A percentile compares a stretch with the other conserved stretches of the same genome.
Conservation (phyloP, 805 yeast species). For the Saccharomycopsis olivae region DNA sequence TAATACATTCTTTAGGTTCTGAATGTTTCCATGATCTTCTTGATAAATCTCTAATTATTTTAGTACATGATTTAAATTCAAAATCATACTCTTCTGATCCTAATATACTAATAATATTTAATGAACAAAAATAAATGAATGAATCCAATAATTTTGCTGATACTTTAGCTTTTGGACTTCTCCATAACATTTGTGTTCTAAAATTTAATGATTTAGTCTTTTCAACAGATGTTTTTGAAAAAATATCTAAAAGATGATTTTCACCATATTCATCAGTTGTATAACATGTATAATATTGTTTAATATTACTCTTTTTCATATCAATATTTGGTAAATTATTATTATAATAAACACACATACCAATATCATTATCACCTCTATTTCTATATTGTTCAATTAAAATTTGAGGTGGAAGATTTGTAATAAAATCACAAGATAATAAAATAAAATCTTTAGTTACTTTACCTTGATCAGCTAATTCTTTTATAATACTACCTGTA, state of each 20-base stretch:
- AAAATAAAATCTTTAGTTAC: conserved; percentile 53
- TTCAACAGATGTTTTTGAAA: conserved; percentile 58
- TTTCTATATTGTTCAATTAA: conserved; percentile 76
- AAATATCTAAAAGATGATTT: conserved; percentile 52
- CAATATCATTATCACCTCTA: conserved; percentile 54
- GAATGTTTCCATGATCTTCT: conserved; percentile 88
- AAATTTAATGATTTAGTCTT: conserved; percentile 61
- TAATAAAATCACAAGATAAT: conserved; percentile 88
- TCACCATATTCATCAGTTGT: conserved; percentile 34
- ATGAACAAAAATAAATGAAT: conserved; percentile 55
- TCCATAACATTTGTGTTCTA: conserved; percentile 85
- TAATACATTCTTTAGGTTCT: conserved; percentile 44
- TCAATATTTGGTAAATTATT: conserved; percentile 71
- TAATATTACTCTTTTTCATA: conserved; percentile 40
- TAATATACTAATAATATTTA: conserved; percentile 42
- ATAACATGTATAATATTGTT: conserved; percentile 58
- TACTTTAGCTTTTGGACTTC: conserved; percentile 66
- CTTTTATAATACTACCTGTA: conserved; percentile 55
- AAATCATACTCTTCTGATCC: conserved; percentile 23
- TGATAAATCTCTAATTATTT: conserved; percentile 76
- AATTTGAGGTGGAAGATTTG: conserved; percentile 85
- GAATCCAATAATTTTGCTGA: conserved; percentile 70
- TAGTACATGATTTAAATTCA: conserved; percentile 41
- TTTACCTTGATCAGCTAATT: conserved; percentile 30
- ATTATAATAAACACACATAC: conserved; percentile 66